Percentiles rank a stretch among this genome's conserved stretches.
Conservation (phyloP, 805 yeast species). For the Blastobotrys chiropterorum region DNA sequence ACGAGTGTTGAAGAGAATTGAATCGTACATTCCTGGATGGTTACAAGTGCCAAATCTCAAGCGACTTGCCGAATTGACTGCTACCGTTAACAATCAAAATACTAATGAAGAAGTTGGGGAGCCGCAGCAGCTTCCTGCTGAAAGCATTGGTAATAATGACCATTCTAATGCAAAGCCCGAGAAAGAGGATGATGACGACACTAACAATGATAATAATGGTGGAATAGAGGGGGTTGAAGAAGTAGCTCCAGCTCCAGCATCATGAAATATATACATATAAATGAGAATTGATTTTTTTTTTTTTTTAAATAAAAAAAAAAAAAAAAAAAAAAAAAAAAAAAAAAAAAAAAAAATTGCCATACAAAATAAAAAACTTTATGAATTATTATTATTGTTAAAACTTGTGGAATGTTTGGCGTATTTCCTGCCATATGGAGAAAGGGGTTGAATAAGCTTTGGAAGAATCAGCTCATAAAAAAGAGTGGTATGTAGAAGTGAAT, state of each 20-base stretch:
- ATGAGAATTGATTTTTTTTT: neutral
- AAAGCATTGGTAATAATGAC: neutral
- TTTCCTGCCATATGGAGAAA: too few relatives aligned
- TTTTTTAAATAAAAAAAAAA: too few relatives aligned
- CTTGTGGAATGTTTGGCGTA: too few relatives aligned
- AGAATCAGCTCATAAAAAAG: too few relatives aligned
- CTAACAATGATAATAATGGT: neutral
- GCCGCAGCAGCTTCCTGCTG: neutral
- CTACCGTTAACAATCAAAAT: slow-evolving; percentile 21
- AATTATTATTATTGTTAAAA: too few relatives aligned
- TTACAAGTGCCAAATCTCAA: slow-evolving; percentile 82
- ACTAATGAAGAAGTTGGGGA: slow-evolving; percentile 12
- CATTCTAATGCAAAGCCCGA: neutral
- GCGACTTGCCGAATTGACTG: slow-evolving; percentile 70
- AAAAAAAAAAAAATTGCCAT: too few relatives aligned
- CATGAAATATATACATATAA: neutral
- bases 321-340: too few relatives aligned
- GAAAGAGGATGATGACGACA: neutral
- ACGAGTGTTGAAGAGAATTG: slow-evolving; percentile 64
- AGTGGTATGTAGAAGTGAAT: too few relatives aligned
- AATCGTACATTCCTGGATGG: slow-evolving; percentile 85
- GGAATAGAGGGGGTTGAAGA: neutral
- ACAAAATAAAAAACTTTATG: too few relatives aligned
- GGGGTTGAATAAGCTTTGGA: too few relatives aligned
- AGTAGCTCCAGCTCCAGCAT: neutral